phyloP scores from a whole-genome alignment of 1,284 basidiomycete genomes.

The Pseudozyma sp. region DNA sequence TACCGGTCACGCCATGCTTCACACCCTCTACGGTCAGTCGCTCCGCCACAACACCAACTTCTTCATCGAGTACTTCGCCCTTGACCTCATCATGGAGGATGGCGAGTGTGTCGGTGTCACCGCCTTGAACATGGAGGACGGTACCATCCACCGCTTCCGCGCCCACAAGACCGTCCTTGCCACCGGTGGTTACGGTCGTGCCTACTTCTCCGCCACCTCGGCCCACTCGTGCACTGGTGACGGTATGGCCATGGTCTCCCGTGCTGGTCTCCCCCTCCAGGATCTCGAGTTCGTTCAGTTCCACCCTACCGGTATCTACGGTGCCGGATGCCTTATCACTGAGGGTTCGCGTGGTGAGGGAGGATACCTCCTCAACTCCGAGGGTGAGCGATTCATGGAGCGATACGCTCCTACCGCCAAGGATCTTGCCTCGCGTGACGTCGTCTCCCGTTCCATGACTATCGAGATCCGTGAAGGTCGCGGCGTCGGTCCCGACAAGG shows the following conservation, averaged over 20 bases:
- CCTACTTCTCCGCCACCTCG: conserved; percentile 98
- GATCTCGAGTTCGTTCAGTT: conserved; percentile 99
- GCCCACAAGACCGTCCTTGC: conserved; percentile 98
- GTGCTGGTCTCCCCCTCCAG: conserved; percentile 95
- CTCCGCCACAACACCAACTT: conserved; percentile 99
- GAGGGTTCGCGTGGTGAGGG: conserved; percentile 99
- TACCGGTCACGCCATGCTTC: conserved; percentile 97
- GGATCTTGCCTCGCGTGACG: conserved; percentile 98
- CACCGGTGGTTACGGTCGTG: conserved; percentile 97
- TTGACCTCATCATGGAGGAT: conserved; percentile 96
- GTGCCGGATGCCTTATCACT: conserved; percentile 98
- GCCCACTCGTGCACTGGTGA: conserved; percentile 99
- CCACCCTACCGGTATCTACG: conserved; percentile 99
- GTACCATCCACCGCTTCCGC: conserved; percentile 97
- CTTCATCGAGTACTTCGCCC: conserved; percentile 99
- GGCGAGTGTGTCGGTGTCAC: conserved; percentile 99
- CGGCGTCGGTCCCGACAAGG: conserved; percentile 98
- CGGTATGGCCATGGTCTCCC: conserved; percentile 97
- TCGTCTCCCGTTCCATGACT: conserved; percentile 99
- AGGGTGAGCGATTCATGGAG: conserved; percentile 99
- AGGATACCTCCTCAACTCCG: conserved; percentile 97
- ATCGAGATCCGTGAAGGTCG: conserved; percentile 98
- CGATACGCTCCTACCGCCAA: conserved; percentile 98
- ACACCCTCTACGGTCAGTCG: conserved; percentile 98
- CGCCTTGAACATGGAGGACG: conserved; percentile 99